Percentiles rank a stretch among this genome's conserved stretches.
phyloP scores from a whole-genome alignment of 2,329 filamentous ascomycete genomes.

The Chlorencoelia australis region DNA sequence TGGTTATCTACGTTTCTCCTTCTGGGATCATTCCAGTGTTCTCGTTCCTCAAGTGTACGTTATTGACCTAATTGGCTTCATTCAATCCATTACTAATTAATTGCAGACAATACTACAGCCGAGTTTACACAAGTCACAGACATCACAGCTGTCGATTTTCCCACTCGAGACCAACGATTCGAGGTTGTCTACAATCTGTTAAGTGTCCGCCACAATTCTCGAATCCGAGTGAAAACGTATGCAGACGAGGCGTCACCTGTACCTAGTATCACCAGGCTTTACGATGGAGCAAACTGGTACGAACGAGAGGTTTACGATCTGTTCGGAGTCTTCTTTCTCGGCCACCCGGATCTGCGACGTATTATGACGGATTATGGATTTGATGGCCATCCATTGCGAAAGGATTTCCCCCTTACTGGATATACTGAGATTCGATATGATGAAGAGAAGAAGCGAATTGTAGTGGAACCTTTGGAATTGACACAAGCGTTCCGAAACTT shows the following conservation, averaged over 20 bases:
- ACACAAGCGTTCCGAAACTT: slow-evolving; percentile 99
- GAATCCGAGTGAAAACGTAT: slow-evolving; percentile 97
- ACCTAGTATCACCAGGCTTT: slow-evolving; percentile 75
- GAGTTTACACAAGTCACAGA: slow-evolving; percentile 92
- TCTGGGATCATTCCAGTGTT: slow-evolving; percentile 85
- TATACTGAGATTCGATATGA: slow-evolving; percentile 98
- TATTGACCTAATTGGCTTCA: not conserved
- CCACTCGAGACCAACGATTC: slow-evolving; percentile 89
- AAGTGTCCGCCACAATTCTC: slow-evolving; percentile 89
- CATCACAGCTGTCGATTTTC: slow-evolving; percentile 92
- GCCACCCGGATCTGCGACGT: slow-evolving; percentile 87
- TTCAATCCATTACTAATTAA: slow-evolving; percentile 9
- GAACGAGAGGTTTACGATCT: slow-evolving; percentile 97
- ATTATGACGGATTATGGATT: slow-evolving; percentile 99
- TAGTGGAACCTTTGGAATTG: slow-evolving; percentile 93
- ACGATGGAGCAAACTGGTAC: slow-evolving; percentile 97
- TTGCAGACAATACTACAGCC: slow-evolving; percentile 79
- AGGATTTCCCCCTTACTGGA: slow-evolving; percentile 95
- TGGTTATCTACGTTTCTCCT: slow-evolving; percentile 87
- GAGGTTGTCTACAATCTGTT: slow-evolving; percentile 97
- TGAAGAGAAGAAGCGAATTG: slow-evolving; percentile 99
- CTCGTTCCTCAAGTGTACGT: slow-evolving; percentile 70
- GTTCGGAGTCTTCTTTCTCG: slow-evolving; percentile 93
- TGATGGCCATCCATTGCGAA: slow-evolving; percentile 91
- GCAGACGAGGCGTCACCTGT: slow-evolving; percentile 92